These are phyloP conservation scores for Aspergillus baeticus DNA, from an alignment of 495 filamentous ascomycete genomes.

Conservation along the genomic window DNA sequence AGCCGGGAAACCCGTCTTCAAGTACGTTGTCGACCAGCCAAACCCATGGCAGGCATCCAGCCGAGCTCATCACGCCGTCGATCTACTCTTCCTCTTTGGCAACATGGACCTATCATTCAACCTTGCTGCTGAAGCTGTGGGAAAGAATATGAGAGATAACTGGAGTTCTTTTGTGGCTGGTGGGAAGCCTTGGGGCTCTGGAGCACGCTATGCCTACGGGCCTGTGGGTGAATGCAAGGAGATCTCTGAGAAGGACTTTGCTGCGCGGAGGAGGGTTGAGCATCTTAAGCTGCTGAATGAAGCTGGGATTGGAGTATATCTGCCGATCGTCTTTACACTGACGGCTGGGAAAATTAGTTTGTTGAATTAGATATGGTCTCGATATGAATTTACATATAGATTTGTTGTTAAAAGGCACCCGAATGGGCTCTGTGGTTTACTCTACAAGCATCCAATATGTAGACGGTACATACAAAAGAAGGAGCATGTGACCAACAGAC, in stretches of 20 bases:
- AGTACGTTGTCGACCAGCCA: constrained; percentile 40
- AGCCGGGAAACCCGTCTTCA: constrained; percentile 32
- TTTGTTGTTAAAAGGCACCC: too few relatives aligned
- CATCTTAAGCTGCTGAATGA: constrained; percentile 29
- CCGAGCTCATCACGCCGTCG: constrained; percentile 45
- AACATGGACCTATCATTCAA: constrained; percentile 33
- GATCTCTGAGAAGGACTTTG: constrained; percentile 32
- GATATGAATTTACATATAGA: background rate
- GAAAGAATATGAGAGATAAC: constrained; percentile 33
- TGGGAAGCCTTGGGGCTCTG: constrained; percentile 27
- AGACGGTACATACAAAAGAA: too few relatives aligned
- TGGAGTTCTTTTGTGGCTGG: constrained; percentile 38
- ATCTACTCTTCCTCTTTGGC: constrained; percentile 43
- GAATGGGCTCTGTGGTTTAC: background rate
- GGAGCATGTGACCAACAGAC: too few relatives aligned
- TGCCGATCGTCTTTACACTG: constrained; percentile 34
- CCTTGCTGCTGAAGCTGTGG: constrained; percentile 28
- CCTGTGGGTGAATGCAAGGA: constrained; percentile 36
- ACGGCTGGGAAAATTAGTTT: constrained; percentile 40
- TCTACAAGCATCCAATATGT: background rate
- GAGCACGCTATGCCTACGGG: constrained; percentile 32
- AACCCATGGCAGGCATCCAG: constrained; percentile 46
- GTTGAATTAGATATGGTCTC: constrained; percentile 26
- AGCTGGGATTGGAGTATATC: constrained; percentile 29
- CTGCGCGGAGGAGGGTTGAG: constrained; percentile 27